These are phyloP conservation scores for Zasmidium angulare DNA, from an alignment of 2,329 filamentous ascomycete genomes.

Conservation along the genomic window DNA sequence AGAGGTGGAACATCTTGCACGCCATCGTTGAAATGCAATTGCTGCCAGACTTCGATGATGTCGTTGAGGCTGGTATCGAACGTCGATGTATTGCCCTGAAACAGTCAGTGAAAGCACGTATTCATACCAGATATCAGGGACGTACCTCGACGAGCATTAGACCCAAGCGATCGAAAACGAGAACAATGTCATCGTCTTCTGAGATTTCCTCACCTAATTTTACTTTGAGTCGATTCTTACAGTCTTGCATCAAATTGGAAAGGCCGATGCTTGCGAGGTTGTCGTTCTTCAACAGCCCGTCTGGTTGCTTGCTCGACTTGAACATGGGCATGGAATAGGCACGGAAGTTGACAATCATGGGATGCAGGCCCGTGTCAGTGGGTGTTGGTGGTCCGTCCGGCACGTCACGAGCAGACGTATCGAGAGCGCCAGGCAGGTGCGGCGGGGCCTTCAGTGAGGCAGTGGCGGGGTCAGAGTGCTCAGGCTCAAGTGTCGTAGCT, in stretches of 20 bases:
- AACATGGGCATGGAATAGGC: slow-evolving; percentile 59
- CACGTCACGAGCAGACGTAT: slow-evolving; percentile 9
- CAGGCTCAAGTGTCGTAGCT: slow-evolving; percentile 2
- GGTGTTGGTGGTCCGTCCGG: slow-evolving; percentile 33
- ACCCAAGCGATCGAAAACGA: slow-evolving; percentile 56
- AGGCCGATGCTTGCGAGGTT: slow-evolving; percentile 55
- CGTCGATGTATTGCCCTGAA: slow-evolving; percentile 51
- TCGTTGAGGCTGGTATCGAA: slow-evolving; percentile 55
- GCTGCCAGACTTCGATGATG: slow-evolving; percentile 60
- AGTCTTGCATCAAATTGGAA: slow-evolving; percentile 52
- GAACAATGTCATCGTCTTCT: slow-evolving; percentile 57
- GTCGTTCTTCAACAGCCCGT: slow-evolving; percentile 58
- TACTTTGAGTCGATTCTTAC: slow-evolving; percentile 49
- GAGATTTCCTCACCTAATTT: slow-evolving; percentile 56
- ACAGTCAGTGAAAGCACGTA: slow-evolving; percentile 11
- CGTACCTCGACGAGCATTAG: slow-evolving; percentile 60
- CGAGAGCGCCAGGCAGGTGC: slow-evolving; percentile 14
- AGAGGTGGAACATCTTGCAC: slow-evolving; percentile 57
- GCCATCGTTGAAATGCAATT: slow-evolving; percentile 60
- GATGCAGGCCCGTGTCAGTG: slow-evolving; percentile 42
- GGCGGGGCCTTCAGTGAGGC: slow-evolving; percentile 5
- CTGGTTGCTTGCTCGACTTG: slow-evolving; percentile 53
- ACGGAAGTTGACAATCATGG: slow-evolving; percentile 57
- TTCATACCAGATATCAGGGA: slow-evolving; percentile 11
- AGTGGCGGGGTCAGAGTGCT: slow-evolving; percentile 1